These are phyloP conservation scores for Pyrenopolyporus hunteri DNA, from an alignment of 495 filamentous ascomycete genomes.

Conservation along the genomic window DNA sequence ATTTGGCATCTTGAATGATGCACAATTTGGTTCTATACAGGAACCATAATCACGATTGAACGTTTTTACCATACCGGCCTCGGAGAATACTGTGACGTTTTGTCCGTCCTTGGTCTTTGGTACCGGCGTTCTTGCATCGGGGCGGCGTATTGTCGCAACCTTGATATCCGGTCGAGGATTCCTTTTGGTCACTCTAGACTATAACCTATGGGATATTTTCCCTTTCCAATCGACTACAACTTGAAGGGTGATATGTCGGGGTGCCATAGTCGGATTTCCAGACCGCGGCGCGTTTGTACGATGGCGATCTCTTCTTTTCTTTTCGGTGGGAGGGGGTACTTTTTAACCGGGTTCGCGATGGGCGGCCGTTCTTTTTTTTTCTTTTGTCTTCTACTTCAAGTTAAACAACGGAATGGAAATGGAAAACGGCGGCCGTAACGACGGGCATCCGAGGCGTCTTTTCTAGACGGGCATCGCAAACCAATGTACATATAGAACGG, in stretches of 20 bases:
- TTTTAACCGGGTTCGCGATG: background rate
- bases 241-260: constrained; percentile 10
- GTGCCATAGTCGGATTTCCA: constrained; percentile 3
- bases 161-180: constrained; percentile 5
- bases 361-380: background rate
- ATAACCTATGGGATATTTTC: constrained; percentile 2
- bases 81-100: constrained; percentile 13
- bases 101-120: constrained; percentile 16
- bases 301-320: constrained; percentile 19
- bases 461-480: constrained; percentile 19
- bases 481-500: constrained; percentile 32
- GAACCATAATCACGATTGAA: constrained; percentile 3
- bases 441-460: constrained; percentile 26
- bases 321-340: constrained; percentile 2
- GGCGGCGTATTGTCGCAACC: background rate
- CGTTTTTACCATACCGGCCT: constrained; percentile 15
- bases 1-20: constrained; percentile 28
- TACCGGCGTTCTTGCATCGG: background rate
- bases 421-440: constrained; percentile 17
- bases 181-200: constrained; percentile 6
- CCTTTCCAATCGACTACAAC: background rate
- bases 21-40: constrained; percentile 15
- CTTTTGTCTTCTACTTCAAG: constrained; percentile 6
- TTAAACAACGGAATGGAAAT: constrained; percentile 24
- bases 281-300: constrained; percentile 11